Conservation (phyloP, 2,329 filamentous ascomycete species). For the Colletotrichum eleusines region DNA sequence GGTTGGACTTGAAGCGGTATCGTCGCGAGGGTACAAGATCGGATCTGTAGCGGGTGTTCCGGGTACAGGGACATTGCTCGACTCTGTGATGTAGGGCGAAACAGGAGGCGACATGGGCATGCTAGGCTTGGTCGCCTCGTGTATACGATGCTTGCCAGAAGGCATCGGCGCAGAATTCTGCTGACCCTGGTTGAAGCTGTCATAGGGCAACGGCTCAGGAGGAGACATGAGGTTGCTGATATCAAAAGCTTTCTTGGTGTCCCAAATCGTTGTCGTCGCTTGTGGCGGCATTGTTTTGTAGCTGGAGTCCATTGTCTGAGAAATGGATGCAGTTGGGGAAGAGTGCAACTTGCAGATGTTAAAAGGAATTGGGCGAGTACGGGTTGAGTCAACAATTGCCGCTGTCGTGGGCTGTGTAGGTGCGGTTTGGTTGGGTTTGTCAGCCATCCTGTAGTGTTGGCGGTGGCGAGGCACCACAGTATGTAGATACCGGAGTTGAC, state of each 20-base stretch:
- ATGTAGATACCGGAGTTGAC: constrained; percentile 42
- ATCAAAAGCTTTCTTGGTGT: constrained; percentile 57
- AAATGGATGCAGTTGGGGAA: constrained; percentile 34
- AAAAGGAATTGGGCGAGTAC: neutral
- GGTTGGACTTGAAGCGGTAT: constrained; percentile 55
- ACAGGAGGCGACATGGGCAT: constrained; percentile 69
- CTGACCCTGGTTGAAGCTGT: constrained; percentile 60
- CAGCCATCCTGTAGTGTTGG: constrained; percentile 39
- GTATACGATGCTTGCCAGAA: neutral
- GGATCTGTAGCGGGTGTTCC: constrained; percentile 61
- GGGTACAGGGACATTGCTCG: constrained; percentile 51
- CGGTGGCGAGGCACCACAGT: constrained; percentile 38
- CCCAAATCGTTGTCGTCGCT: constrained; percentile 15
- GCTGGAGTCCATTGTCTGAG: constrained; percentile 46
- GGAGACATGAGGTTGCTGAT: constrained; percentile 73
- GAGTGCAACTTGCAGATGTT: constrained; percentile 30
- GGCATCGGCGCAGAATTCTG: constrained; percentile 12
- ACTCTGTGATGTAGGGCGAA: constrained; percentile 61
- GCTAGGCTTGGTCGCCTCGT: constrained; percentile 48
- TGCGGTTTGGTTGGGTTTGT: constrained; percentile 35
- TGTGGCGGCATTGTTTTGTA: constrained; percentile 10
- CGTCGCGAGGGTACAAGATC: constrained; percentile 67
- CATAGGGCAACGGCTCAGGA: constrained; percentile 65
- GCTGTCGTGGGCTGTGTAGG: constrained; percentile 48
- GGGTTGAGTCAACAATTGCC: constrained; percentile 47